phyloP scores from a whole-genome alignment of 441 rosid genomes.

The Bruguiera hainesii region DNA sequence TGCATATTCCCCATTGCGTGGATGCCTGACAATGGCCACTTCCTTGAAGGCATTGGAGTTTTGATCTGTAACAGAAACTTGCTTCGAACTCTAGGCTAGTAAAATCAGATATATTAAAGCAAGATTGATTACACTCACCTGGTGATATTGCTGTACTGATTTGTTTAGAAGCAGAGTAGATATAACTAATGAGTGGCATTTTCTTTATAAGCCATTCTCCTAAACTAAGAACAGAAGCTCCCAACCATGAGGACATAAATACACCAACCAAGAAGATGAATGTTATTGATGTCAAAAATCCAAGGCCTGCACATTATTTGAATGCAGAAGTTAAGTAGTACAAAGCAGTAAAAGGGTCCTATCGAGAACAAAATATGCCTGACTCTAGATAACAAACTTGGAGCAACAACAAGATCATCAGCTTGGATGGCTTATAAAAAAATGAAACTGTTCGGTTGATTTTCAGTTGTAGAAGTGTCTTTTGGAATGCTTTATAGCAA shows the following conservation, averaged over 20 bases:
- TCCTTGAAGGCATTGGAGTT: slow-evolving; percentile 65
- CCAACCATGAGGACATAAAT: slow-evolving; percentile 73
- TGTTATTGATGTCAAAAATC: slow-evolving; percentile 61
- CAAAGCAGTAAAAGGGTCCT: neutral
- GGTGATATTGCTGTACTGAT: slow-evolving; percentile 73
- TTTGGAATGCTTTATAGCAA: too few relatives aligned
- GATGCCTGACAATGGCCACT: slow-evolving; percentile 70
- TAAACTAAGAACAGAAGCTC: slow-evolving; percentile 58
- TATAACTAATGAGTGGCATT: slow-evolving; percentile 65
- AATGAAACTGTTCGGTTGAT: too few relatives aligned
- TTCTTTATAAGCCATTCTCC: slow-evolving; percentile 80
- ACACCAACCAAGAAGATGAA: slow-evolving; percentile 62
- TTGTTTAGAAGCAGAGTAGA: slow-evolving; percentile 70
- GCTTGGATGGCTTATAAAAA: neutral
- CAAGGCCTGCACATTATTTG: slow-evolving; percentile 41
- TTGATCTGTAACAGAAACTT: slow-evolving; percentile 42
- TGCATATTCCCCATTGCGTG: slow-evolving; percentile 63
- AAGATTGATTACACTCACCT: slow-evolving; percentile 25
- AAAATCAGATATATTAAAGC: slow-evolving; percentile 4
- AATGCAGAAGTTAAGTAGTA: slow-evolving; percentile 2
- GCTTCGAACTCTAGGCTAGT: neutral
- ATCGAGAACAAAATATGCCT: neutral
- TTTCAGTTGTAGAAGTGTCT: too few relatives aligned
- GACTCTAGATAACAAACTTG: neutral
- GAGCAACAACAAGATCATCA: neutral